A percentile compares a stretch with the other conserved stretches of the same genome.
phyloP scores from a whole-genome alignment of 139 green algal genomes.

The Micromonas commoda region DNA sequence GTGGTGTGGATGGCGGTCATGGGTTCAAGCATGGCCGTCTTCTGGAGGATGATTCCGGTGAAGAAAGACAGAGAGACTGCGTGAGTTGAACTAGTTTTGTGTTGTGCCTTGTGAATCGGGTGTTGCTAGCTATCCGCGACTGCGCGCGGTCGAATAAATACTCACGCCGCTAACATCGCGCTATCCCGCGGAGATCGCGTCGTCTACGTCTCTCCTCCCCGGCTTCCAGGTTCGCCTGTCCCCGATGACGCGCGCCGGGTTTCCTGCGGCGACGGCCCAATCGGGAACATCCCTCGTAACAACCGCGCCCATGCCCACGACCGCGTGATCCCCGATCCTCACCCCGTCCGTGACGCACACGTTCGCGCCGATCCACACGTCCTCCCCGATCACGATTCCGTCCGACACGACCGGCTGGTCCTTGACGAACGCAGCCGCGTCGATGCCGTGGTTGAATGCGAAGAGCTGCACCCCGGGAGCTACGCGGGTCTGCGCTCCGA shows the following conservation, averaged over 20 bases:
- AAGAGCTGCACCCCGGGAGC: not conserved
- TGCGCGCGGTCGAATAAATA: too few species aligned
- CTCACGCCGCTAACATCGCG: too few species aligned
- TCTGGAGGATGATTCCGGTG: slow-evolving; percentile 51
- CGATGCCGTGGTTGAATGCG: slow-evolving; percentile 14
- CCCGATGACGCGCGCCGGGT: not conserved
- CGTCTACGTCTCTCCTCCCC: too few species aligned
- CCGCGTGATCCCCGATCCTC: not conserved
- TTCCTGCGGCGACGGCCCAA: not conserved
- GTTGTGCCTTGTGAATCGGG: too few species aligned
- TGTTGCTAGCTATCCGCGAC: too few species aligned
- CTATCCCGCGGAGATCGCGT: too few species aligned
- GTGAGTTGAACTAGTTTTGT: too few species aligned
- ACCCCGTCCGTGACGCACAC: slow-evolving; percentile 5
- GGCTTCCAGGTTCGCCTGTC: not conserved
- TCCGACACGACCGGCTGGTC: not conserved
- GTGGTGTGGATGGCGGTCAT: slow-evolving; percentile 57
- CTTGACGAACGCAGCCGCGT: not conserved
- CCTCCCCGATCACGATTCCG: not conserved
- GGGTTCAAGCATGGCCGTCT: slow-evolving; percentile 52
- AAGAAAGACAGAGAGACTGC: slow-evolving; percentile 19
- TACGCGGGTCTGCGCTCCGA: slow-evolving; percentile 1
- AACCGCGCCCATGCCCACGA: slow-evolving; percentile 1
- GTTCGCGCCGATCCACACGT: slow-evolving; percentile 18
- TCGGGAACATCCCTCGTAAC: not conserved